Percentiles rank a stretch among this genome's conserved stretches.
These are phyloP conservation scores for Vigna mungo DNA, from an alignment of 306 rosid species.

Conservation along the genomic window DNA sequence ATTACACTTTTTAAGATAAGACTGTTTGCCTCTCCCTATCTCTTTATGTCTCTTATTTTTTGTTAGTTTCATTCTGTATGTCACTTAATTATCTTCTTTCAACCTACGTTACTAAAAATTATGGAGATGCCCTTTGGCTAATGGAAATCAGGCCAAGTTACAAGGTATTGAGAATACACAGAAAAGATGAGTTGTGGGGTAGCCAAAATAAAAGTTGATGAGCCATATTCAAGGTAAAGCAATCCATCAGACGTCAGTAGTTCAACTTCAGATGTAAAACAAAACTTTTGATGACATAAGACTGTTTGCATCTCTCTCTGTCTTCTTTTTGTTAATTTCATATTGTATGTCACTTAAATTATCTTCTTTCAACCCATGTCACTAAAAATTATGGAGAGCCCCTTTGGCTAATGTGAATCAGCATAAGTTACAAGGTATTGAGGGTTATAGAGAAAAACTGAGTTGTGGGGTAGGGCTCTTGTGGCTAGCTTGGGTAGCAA, in stretches of 20 bases:
- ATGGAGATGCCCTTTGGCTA: constrained; percentile 33
- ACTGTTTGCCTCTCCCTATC: neutral
- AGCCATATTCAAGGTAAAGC: too few species aligned
- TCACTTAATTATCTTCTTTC: constrained; percentile 34
- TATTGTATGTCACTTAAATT: constrained; percentile 26
- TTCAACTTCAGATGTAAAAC: too few species aligned
- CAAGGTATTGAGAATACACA: constrained; percentile 36
- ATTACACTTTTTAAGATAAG: constrained; percentile 26
- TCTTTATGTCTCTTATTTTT: neutral
- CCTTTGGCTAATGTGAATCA: constrained; percentile 40
- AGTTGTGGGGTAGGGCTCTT: constrained; percentile 31
- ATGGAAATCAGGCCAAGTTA: constrained; percentile 43
- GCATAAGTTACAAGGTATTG: constrained; percentile 41
- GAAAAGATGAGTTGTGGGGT: constrained; percentile 33
- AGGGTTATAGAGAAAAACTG: constrained; percentile 44
- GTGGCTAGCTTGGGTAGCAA: constrained; percentile 44
- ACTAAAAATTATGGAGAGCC: constrained; percentile 23
- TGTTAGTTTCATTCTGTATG: constrained; percentile 20
- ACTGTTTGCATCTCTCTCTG: constrained; percentile 11
- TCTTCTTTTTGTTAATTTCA: constrained; percentile 16
- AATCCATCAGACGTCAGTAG: too few species aligned
- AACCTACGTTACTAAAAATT: constrained; percentile 27
- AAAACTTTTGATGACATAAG: too few species aligned
- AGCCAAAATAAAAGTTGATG: too few species aligned
- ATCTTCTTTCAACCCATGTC: constrained; percentile 35